Conservation (phyloP, 768 basidiomycete species). For the Amanita thiersii region DNA sequence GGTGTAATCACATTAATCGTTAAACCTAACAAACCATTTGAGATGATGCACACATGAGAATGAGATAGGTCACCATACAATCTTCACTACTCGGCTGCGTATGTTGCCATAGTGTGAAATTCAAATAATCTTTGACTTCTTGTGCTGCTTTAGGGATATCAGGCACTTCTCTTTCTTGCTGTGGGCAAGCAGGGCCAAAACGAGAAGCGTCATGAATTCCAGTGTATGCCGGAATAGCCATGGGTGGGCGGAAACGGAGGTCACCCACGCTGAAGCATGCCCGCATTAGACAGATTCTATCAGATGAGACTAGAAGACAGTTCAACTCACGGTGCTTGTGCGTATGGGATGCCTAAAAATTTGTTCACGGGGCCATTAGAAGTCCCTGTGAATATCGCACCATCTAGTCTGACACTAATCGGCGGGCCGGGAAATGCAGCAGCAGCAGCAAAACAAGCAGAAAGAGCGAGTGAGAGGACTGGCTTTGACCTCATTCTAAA, state of each 20-base stretch:
- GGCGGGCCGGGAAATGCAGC: neutral
- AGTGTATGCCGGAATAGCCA: neutral
- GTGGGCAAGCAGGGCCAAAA: neutral
- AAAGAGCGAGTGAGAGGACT: neutral
- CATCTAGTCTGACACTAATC: neutral
- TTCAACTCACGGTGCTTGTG: neutral
- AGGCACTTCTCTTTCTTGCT: neutral
- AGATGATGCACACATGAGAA: neutral
- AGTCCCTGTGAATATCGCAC: neutral
- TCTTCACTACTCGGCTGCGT: conserved; percentile 12
- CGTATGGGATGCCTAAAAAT: neutral
- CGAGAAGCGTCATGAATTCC: neutral
- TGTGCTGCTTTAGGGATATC: neutral
- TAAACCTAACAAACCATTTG: conserved; percentile 10
- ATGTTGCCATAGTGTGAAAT: neutral
- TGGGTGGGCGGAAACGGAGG: neutral
- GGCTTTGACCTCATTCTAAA: too few species aligned
- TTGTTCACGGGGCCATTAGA: neutral
- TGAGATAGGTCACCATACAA: conserved; percentile 12
- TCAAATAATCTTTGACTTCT: neutral
- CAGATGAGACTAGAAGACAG: too few species aligned
- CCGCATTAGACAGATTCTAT: too few species aligned
- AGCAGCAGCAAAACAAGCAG: neutral
- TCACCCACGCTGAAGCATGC: neutral
- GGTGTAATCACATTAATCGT: conserved; percentile 24